Percentiles rank a stretch among this genome's conserved stretches.
Conservation (phyloP, 164 flowering plant species). For the Annona squamosa region DNA sequence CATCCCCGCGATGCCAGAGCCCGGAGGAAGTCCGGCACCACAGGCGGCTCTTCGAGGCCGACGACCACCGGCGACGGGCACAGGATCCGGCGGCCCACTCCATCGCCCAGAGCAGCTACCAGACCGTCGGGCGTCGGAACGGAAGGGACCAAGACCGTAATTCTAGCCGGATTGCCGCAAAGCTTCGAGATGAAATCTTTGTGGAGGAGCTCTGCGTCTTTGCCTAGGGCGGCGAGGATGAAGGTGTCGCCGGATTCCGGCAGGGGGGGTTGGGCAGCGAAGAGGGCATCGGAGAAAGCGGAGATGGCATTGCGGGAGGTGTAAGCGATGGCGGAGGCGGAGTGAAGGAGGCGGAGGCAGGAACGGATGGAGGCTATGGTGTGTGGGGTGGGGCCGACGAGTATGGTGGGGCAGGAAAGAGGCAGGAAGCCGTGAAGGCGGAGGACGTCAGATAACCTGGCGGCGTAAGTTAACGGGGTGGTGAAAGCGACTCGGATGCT, state of each 20-base stretch:
- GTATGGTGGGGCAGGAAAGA: slow-evolving; percentile 53
- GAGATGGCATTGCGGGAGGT: slow-evolving; percentile 62
- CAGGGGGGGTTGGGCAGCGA: slow-evolving; percentile 27
- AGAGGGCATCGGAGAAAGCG: slow-evolving; percentile 34
- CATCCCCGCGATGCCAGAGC: slow-evolving; percentile 38
- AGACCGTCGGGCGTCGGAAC: slow-evolving; percentile 47
- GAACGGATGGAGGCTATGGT: slow-evolving; percentile 28
- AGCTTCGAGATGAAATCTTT: slow-evolving; percentile 23
- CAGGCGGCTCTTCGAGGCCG: slow-evolving; percentile 61
- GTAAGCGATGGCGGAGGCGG: slow-evolving; percentile 63
- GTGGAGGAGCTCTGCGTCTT: slow-evolving; percentile 47
- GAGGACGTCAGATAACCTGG: slow-evolving; percentile 11
- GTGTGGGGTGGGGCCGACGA: slow-evolving; percentile 35
- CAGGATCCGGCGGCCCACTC: slow-evolving; percentile 37
- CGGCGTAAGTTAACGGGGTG: slow-evolving; percentile 20
- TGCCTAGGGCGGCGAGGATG: slow-evolving; percentile 54
- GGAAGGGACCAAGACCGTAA: slow-evolving; percentile 40
- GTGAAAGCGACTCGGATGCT: slow-evolving; percentile 15
- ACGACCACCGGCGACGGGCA: slow-evolving; percentile 65
- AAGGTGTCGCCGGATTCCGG: slow-evolving; percentile 30
- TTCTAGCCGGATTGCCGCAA: slow-evolving; percentile 25
- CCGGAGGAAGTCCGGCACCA: slow-evolving; percentile 48
- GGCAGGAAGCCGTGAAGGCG: slow-evolving; percentile 24
- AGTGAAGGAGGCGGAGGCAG: slow-evolving; percentile 25
- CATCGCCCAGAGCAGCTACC: slow-evolving; percentile 43